Conservation (phyloP, 352 stramenopile genomes). For the Globisporangium alternatum region DNA sequence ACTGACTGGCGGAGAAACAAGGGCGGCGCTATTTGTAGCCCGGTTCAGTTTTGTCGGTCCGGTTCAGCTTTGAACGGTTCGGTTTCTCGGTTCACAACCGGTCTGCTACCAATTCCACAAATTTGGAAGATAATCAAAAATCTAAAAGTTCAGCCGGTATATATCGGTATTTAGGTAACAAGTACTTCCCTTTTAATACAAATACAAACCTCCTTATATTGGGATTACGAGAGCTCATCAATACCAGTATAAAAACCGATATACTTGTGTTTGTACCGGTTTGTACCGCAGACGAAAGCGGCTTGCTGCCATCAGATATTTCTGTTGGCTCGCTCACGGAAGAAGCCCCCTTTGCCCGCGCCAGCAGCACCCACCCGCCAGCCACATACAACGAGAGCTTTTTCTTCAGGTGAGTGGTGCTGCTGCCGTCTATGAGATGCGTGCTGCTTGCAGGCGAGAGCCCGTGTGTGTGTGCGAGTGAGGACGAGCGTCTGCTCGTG, state of each 20-base stretch:
- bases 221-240: background rate
- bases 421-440: background rate
- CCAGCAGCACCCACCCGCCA: constrained; percentile 8
- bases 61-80: background rate
- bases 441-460: background rate
- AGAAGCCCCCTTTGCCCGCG: constrained; percentile 9
- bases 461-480: background rate
- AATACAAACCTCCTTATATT: background rate
- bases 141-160: no score
- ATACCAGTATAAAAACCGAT: background rate
- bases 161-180: background rate
- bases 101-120: no score
- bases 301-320: constrained; percentile 35
- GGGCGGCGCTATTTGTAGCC: background rate
- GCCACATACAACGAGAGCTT: constrained; percentile 21
- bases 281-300: background rate
- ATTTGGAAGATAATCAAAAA: no score
- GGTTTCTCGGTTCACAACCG: background rate
- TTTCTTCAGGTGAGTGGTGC: constrained; percentile 22
- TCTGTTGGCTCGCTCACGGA: constrained; percentile 16
- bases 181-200: no score
- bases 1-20: constrained; percentile 16
- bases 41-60: background rate
- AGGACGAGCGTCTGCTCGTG: constrained; percentile 4
- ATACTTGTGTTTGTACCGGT: constrained; percentile 8